phyloP scores from a whole-genome alignment of 768 basidiomycete genomes.

The Agrocybe praecox region DNA sequence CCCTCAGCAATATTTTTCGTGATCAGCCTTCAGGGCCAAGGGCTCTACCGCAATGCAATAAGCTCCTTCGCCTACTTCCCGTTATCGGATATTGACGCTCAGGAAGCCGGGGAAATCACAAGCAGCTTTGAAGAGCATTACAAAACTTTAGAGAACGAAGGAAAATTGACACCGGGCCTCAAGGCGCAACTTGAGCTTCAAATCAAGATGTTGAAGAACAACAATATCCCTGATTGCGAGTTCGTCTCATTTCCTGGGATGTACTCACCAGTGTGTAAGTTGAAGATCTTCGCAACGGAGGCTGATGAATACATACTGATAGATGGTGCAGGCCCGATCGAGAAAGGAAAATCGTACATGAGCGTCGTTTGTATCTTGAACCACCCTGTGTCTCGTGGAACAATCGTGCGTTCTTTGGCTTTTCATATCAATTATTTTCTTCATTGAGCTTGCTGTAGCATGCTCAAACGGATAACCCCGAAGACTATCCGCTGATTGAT shows the following conservation, averaged over 20 bases:
- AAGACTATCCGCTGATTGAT: slow-evolving; percentile 37
- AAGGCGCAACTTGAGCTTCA: slow-evolving; percentile 8
- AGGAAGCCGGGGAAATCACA: slow-evolving; percentile 16
- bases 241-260: slow-evolving; percentile 15
- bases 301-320: too few relatives aligned
- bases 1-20: neutral
- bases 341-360: slow-evolving; percentile 6
- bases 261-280: neutral
- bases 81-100: slow-evolving; percentile 13
- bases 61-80: slow-evolving; percentile 11
- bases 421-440: neutral
- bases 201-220: slow-evolving; percentile 1
- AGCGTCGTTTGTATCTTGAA: slow-evolving; percentile 6
- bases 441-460: slow-evolving; percentile 21
- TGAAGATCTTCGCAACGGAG: too few relatives aligned
- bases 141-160: slow-evolving; percentile 18
- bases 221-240: slow-evolving; percentile 6
- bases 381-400: slow-evolving; percentile 13
- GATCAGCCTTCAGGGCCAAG: neutral
- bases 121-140: slow-evolving; percentile 24
- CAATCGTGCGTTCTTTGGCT: slow-evolving; percentile 1
- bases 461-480: slow-evolving; percentile 32
- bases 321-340: slow-evolving; percentile 2
- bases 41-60: neutral
- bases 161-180: slow-evolving; percentile 6